Evolutionary conservation across 257 asterid species (phyloP), one percentile per base, ranked within the genome.

Genomic region (Solanum gracilifrons): DNA sequence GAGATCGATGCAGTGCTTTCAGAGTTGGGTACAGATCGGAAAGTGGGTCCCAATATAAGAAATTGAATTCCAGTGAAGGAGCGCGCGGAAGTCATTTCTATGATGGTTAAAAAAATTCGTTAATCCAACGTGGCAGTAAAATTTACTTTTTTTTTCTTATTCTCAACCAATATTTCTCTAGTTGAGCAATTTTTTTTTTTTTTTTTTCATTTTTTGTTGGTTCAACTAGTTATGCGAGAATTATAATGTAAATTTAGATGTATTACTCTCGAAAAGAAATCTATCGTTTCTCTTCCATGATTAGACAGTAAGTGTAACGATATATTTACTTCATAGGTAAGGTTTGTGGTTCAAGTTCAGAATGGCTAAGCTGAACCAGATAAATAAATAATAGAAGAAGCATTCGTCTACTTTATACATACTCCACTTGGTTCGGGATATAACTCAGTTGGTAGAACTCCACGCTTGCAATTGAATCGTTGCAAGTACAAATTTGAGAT

Each of bases 1-100:
- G 97, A 94, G 33, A 91, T 93, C 29, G 91, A 88, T 29, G 91
- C 83, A 87, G 91, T 91, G 43, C 25, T 88, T 7, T 33, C 87
- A 39, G 88, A 84, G 85, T 32, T 86, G 82, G 84, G 41, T 20
- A 64, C 75, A 29, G 93, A 89, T 64, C 88, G 90, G 82, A 39
- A 85, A 85, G 48, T 64, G 90, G 91, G 92, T 21, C 86, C 88
- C 85, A 84, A 82, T 12, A 5, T 84, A 23, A 58, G 90, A 69
- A 86, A 91, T 88, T 91, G 89, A 87, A 85, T 31, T 72, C 55
- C 31, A 21, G 20, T 72, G 35, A 80, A 86, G 37, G 25, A 21
- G 76, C 72, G 87, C 85, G 89, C 64, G 43, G 7, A 41, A 88
- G 89, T 51, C 83, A 36, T 85, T 43, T n/a, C 48, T 72, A 43